A percentile compares a stretch with the other conserved stretches of the same genome.
Conservation (phyloP, 73 alveolate species). For the Paramecium pentaurelia region DNA sequence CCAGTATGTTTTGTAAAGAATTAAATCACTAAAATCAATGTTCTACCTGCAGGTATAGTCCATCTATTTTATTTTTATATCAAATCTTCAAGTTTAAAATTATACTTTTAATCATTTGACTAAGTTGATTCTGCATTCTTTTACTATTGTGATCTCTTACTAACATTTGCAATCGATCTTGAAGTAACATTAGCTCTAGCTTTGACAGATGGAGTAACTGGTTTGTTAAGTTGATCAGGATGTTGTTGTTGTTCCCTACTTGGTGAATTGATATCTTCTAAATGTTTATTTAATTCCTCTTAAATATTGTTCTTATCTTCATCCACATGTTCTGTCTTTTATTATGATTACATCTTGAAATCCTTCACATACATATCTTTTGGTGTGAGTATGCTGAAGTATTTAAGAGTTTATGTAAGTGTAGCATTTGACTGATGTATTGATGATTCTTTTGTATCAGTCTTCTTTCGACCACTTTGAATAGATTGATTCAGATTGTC, state of each 20-base stretch:
- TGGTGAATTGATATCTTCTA: constrained; percentile 42
- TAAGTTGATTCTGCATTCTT: constrained; percentile 68
- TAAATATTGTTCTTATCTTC: constrained; percentile 56
- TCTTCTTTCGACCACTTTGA: background rate
- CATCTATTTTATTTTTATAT: constrained; percentile 90
- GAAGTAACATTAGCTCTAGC: constrained; percentile 47
- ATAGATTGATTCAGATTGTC: background rate
- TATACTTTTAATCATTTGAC: constrained; percentile 65
- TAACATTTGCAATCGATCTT: constrained; percentile 26
- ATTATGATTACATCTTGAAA: constrained; percentile 56
- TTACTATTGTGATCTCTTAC: constrained; percentile 33
- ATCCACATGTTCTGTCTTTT: constrained; percentile 69
- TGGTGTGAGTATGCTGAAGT: constrained; percentile 50
- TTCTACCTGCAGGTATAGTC: constrained; percentile 92
- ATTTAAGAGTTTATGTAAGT: background rate
- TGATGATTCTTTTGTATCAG: background rate
- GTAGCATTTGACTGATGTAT: background rate
- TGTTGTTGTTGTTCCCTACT: constrained; percentile 60
- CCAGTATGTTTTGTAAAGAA: constrained; percentile 95
- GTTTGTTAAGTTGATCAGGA: constrained; percentile 35
- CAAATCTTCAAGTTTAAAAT: constrained; percentile 73
- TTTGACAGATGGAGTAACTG: background rate
- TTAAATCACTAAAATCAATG: constrained; percentile 83
- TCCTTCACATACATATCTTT: constrained; percentile 64
- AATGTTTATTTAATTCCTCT: constrained; percentile 67